Evolutionary conservation across 176 grass and related monocot species (phyloP).

Genomic region (Hsuehochloa calcarea): DNA sequence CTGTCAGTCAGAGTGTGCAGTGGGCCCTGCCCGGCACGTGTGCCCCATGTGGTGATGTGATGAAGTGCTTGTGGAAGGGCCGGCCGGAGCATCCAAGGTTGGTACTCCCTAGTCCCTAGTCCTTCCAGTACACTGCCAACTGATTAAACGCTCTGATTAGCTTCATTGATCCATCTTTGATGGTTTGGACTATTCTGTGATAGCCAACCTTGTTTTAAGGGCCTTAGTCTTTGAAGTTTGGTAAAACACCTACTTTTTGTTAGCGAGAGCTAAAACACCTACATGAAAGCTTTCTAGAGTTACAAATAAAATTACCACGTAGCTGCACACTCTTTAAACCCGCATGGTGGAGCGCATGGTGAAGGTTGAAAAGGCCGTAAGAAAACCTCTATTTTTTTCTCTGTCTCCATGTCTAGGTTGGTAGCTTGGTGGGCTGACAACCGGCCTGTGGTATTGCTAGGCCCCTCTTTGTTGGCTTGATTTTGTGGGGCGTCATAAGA

Average conservation of each 20-base stretch:
- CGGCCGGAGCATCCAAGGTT: background rate
- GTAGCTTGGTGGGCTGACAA: background rate
- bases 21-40: background rate
- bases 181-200: background rate
- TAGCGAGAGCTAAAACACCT: background rate
- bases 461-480: background rate
- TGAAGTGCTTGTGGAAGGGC: background rate
- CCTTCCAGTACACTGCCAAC: background rate
- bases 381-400: no score
- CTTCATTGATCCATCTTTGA: background rate
- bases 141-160: background rate
- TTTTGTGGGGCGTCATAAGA: background rate
- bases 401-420: no score
- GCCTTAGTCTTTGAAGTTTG: background rate
- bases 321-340: background rate
- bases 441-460: background rate
- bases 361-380: no score
- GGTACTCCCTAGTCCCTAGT: background rate
- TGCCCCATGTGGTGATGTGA: constrained; percentile 10
- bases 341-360: no score
- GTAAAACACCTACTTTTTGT: background rate
- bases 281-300: background rate
- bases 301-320: background rate
- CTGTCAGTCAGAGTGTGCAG: background rate
- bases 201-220: background rate